phyloP scores from a whole-genome alignment of 768 basidiomycete species.

The Coprinellus aureogranulatus region DNA sequence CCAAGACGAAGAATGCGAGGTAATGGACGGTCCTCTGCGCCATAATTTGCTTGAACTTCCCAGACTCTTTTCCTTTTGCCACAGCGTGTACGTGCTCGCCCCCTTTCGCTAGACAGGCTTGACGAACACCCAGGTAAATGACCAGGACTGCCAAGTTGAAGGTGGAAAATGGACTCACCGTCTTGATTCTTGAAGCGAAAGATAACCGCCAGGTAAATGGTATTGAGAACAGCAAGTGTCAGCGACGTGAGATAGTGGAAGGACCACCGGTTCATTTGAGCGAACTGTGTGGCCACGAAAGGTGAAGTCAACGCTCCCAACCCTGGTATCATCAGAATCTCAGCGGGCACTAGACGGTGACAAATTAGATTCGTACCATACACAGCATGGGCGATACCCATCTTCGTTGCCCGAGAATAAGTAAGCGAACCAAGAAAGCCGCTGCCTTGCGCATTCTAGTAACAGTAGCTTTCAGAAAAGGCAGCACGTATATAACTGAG shows the following conservation, averaged over 20 bases:
- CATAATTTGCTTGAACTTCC: conserved; percentile 50
- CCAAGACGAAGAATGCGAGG: conserved; percentile 59
- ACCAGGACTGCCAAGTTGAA: not conserved
- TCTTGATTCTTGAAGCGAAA: conserved; percentile 74
- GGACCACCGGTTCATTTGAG: conserved; percentile 64
- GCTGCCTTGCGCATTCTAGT: conserved; percentile 69
- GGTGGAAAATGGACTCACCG: conserved; percentile 35
- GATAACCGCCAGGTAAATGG: conserved; percentile 46
- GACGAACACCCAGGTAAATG: not conserved
- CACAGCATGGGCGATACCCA: conserved; percentile 65
- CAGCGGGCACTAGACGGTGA: not conserved
- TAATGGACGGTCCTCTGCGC: conserved; percentile 53
- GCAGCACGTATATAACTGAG: not conserved
- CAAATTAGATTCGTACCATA: conserved; percentile 49
- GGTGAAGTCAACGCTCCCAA: conserved; percentile 68
- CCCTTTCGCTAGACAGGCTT: conserved; percentile 54
- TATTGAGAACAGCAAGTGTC: conserved; percentile 60
- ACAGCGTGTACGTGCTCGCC: conserved; percentile 46
- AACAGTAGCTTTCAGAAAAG: not conserved
- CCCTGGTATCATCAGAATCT: conserved; percentile 33
- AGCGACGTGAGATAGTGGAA: conserved; percentile 75
- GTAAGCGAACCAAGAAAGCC: conserved; percentile 63
- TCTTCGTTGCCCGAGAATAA: conserved; percentile 57
- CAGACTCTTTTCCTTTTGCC: conserved; percentile 25
- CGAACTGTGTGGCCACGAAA: conserved; percentile 79